Base-by-base conservation (phyloP, 1,139 yeast species). In the Tardiomyces depauwii region DNA sequence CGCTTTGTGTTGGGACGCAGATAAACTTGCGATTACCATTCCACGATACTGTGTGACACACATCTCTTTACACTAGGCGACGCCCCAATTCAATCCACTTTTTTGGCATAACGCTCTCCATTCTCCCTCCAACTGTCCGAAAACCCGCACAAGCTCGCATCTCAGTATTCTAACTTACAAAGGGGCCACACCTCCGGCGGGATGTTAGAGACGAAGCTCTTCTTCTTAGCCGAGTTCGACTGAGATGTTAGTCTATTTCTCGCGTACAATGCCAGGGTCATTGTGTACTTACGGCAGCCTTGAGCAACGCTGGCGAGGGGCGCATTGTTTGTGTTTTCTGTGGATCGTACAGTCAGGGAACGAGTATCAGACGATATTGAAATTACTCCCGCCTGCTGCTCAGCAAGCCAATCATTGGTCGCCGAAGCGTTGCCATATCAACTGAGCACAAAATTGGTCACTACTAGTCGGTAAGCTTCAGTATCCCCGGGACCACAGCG, bases 131-230 rank as follows among this genome's bases (percentile, higher is more conserved):
- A 21, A 7, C 7, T 7, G 25, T 21, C 25, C n/a, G n/a, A 21
- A 5, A 21, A 5, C 7, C 25, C 25, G 7, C 7, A 21, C 7
- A 7, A 21, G 25, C 25, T 7, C 25, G 25, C 25, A 4, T 21
- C 4, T 21, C 25, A 21, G 7, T 21, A 28, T 4, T 23, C 11
- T 18, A 16, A 57, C 61, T 49, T 55, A 57, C 61, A 55, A 43
- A 60, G 51, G 45, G 64, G 64, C 49, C 57, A 59, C 27, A 54
- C 57, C 49, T 61, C 64, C 28, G 55, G 62, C 42, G 62, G 64
- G 48, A 55, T 42, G 43, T 45, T 49, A 23, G 43, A 30, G 27
- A 41, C 41, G 32, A 39, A 45, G 40, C 42, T 38, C 33, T 43
- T 32, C 42, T 41, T 28, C 43, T 42, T 19, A 9, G 10, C 23